phyloP scores from a whole-genome alignment of 192 early-diverging fungal genomes.

The Umbelopsis ramanniana region DNA sequence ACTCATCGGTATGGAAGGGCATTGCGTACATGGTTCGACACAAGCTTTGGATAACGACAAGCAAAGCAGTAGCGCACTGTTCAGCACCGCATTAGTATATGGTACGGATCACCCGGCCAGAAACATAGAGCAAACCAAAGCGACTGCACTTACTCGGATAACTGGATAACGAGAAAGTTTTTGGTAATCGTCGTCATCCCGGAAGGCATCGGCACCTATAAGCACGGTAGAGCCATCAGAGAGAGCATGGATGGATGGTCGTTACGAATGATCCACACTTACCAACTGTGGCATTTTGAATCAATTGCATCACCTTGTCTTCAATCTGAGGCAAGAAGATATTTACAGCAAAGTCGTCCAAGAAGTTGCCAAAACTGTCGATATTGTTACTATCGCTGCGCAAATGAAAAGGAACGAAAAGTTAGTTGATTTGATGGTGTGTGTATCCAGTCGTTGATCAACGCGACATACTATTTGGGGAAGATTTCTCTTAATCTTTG shows the following conservation, averaged over 20 bases:
- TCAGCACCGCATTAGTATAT: constrained; percentile 3
- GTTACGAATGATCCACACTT: neutral
- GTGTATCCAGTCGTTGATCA: neutral
- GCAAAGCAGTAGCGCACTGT: constrained; percentile 66
- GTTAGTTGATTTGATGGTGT: neutral
- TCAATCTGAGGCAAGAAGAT: constrained; percentile 86
- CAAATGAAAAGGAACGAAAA: constrained; percentile 24
- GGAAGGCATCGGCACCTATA: constrained; percentile 50
- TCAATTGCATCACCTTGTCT: constrained; percentile 77
- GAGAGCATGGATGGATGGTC: too few relatives aligned
- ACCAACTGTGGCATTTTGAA: constrained; percentile 70
- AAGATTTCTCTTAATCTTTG: constrained; percentile 58
- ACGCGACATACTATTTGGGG: constrained; percentile 46
- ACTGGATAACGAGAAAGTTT: constrained; percentile 67
- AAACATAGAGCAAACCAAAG: neutral
- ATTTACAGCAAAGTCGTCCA: constrained; percentile 81
- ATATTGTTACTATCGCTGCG: constrained; percentile 37
- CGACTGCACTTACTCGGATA: constrained; percentile 56
- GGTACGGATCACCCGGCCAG: neutral
- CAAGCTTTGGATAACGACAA: constrained; percentile 65
- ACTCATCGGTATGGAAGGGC: constrained; percentile 74
- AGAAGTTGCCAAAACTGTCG: constrained; percentile 63
- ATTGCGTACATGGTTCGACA: constrained; percentile 63
- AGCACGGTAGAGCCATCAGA: neutral
- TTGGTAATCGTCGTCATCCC: constrained; percentile 54